Conservation (phyloP, 2,329 filamentous ascomycete species). For the Trichothecium sympodiale region DNA sequence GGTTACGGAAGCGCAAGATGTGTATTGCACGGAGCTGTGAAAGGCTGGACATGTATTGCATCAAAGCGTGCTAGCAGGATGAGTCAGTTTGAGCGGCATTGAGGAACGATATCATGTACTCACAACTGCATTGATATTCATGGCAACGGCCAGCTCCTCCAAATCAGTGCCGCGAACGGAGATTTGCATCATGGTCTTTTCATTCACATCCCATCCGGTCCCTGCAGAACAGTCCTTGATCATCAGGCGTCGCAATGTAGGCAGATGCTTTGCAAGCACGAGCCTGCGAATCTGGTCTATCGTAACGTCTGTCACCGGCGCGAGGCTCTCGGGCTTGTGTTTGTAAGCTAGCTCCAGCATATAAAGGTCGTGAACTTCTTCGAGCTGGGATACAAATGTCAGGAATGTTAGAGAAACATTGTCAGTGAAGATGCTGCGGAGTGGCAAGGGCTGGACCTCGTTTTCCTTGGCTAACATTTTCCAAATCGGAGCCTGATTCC, state of each 20-base stretch:
- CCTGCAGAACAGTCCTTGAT: constrained; percentile 44
- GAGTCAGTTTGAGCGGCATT: constrained; percentile 1
- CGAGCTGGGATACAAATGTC: constrained; percentile 38
- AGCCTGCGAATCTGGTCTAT: constrained; percentile 48
- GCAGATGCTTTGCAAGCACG: constrained; percentile 47
- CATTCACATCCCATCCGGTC: constrained; percentile 44
- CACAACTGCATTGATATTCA: constrained; percentile 44
- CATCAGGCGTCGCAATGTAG: constrained; percentile 42
- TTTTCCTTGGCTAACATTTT: constrained; percentile 43
- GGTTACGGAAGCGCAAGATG: constrained; percentile 40
- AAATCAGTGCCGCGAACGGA: constrained; percentile 37
- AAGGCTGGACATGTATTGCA: constrained; percentile 39
- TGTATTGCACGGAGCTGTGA: constrained; percentile 42
- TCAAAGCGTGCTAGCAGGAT: constrained; percentile 40
- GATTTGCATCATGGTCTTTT: constrained; percentile 42
- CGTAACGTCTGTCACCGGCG: constrained; percentile 34
- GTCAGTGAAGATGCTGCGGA: constrained; percentile 52
- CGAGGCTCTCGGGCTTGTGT: constrained; percentile 41
- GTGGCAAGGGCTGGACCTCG: constrained; percentile 33
- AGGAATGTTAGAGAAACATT: constrained; percentile 47
- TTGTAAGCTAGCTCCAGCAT: constrained; percentile 43
- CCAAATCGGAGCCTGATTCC: constrained; percentile 51
- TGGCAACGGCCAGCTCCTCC: constrained; percentile 43
- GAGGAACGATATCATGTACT: constrained; percentile 14
- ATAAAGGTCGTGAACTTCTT: constrained; percentile 46